Evolutionary conservation across 1,139 yeast species (phyloP).

Genomic region (Blastobotrys persicus): DNA sequence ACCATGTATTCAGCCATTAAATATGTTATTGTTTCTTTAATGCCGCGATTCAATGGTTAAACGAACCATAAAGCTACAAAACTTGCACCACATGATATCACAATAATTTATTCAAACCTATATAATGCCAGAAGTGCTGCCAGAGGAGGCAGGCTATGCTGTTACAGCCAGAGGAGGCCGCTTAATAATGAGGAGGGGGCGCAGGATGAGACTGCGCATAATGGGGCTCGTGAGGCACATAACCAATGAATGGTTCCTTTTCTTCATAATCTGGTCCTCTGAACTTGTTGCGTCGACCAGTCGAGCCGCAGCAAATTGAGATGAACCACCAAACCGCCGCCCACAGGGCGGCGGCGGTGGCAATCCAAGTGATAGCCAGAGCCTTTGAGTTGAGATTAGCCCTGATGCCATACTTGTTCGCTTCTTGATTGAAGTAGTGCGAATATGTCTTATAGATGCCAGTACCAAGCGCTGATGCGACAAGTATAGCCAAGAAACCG

Average conservation of each 20-base stretch:
- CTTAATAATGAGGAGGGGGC: constrained; percentile 1
- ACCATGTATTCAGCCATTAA: too few species aligned
- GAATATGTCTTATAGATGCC: constrained; percentile 42
- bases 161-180: background rate
- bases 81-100: too few species aligned
- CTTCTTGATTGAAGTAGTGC: constrained; percentile 41
- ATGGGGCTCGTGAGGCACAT: constrained; percentile 23
- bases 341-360: constrained; percentile 41
- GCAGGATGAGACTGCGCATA: constrained; percentile 6
- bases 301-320: constrained; percentile 45
- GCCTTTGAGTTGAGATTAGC: constrained; percentile 41
- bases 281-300: constrained; percentile 18
- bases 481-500: constrained; percentile 27
- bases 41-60: too few species aligned
- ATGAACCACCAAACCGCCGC: constrained; percentile 42
- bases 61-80: too few species aligned
- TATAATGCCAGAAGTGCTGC: too few species aligned
- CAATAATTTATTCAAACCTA: too few species aligned
- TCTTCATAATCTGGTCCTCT: constrained; percentile 28
- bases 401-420: constrained; percentile 39
- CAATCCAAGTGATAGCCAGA: constrained; percentile 48
- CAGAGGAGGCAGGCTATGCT: too few species aligned
- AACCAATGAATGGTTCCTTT: constrained; percentile 33
- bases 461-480: constrained; percentile 46
- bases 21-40: too few species aligned